Percentiles rank a stretch among this genome's conserved stretches.
Conservation (phyloP, 345 rosid species). For the Brassica nigra region DNA sequence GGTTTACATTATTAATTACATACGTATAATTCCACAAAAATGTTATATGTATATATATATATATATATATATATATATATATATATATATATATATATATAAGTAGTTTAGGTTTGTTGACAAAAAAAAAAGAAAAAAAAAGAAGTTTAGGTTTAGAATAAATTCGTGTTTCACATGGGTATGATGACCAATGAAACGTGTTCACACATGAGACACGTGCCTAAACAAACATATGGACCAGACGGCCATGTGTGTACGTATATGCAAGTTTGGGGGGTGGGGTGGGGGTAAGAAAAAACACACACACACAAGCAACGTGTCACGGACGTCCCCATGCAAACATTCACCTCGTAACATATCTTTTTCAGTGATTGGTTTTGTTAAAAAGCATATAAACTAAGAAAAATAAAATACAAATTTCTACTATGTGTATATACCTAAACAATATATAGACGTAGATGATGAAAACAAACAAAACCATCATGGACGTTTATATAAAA, state of each 20-base stretch:
- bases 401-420: neutral
- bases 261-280: neutral
- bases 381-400: neutral
- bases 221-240: constrained; percentile 5
- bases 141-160: neutral
- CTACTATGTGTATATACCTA: neutral
- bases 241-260: constrained; percentile 23
- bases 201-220: constrained; percentile 32
- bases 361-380: neutral
- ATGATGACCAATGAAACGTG: constrained; percentile 20
- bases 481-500: neutral
- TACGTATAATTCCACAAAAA: neutral
- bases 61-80: neutral
- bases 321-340: constrained; percentile 26
- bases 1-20: neutral
- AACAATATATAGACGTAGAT: neutral
- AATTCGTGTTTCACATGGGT: constrained; percentile 15
- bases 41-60: neutral
- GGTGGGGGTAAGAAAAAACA: too few species aligned
- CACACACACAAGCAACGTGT: constrained; percentile 2
- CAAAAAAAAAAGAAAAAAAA: too few species aligned
- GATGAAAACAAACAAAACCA: neutral
- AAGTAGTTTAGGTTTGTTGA: too few species aligned
- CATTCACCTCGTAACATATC: constrained; percentile 9
- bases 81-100: too few species aligned